These are phyloP conservation scores for Hordeum marinum DNA, from an alignment of 176 grass and related monocot genomes.

Conservation along the genomic window DNA sequence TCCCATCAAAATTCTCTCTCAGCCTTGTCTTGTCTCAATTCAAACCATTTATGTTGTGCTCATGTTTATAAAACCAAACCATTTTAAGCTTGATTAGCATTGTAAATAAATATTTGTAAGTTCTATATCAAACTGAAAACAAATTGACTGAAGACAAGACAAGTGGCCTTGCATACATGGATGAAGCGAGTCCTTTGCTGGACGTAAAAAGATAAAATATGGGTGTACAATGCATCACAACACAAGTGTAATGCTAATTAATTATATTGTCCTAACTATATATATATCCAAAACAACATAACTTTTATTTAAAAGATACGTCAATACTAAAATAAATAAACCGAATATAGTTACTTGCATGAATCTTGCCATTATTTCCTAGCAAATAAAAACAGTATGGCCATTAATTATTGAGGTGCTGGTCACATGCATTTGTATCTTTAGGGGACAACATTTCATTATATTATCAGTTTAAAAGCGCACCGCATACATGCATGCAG, in stretches of 20 bases:
- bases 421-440: slow-evolving; percentile 48
- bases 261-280: neutral
- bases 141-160: neutral
- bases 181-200: neutral
- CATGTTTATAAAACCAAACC: neutral
- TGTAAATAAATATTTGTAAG: too few species aligned
- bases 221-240: neutral
- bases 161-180: neutral
- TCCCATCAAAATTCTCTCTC: too few species aligned
- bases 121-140: neutral
- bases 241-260: neutral
- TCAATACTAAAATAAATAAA: neutral
- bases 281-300: neutral
- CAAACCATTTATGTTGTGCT: neutral
- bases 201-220: neutral
- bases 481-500: neutral
- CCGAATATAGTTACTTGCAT: neutral
- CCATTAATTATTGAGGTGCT: neutral
- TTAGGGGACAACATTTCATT: neutral
- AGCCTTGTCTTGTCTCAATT: neutral
- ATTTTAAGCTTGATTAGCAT: too few species aligned
- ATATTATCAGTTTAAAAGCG: neutral
- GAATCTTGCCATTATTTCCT: neutral
- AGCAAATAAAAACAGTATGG: neutral
- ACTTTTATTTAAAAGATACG: neutral